These are phyloP conservation scores for Irpex lacteus DNA, from an alignment of 1,284 basidiomycete genomes.

Conservation along the genomic window DNA sequence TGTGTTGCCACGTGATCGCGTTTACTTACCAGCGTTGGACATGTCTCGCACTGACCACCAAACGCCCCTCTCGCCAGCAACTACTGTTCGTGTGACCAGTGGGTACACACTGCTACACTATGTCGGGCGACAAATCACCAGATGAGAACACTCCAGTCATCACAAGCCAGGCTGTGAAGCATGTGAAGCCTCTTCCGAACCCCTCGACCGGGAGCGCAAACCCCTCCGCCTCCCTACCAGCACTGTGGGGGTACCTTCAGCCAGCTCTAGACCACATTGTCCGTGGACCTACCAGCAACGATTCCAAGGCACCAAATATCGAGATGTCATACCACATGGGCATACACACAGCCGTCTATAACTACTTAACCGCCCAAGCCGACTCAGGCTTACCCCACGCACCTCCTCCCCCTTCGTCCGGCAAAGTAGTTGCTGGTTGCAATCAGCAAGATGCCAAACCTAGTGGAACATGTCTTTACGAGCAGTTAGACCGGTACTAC, in stretches of 20 bases:
- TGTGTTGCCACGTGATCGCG: too few species aligned
- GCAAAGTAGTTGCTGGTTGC: slow-evolving; percentile 18
- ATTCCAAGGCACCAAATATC: slow-evolving; percentile 61
- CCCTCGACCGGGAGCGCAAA: slow-evolving; percentile 61
- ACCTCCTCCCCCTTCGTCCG: slow-evolving; percentile 23
- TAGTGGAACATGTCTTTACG: slow-evolving; percentile 67
- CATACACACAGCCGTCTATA: slow-evolving; percentile 75
- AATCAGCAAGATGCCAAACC: slow-evolving; percentile 25
- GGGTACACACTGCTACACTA: background rate
- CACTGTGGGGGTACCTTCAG: slow-evolving; percentile 70
- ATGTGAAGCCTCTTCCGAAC: slow-evolving; percentile 26
- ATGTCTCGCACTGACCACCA: too few species aligned
- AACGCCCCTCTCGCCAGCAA: background rate
- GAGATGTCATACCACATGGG: slow-evolving; percentile 71
- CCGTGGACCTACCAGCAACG: slow-evolving; percentile 58
- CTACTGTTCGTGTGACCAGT: background rate
- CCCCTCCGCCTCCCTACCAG: slow-evolving; percentile 63
- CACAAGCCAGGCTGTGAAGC: background rate
- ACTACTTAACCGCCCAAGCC: slow-evolving; percentile 69
- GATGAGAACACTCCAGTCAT: background rate
- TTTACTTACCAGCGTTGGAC: too few species aligned
- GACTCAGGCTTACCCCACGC: slow-evolving; percentile 38
- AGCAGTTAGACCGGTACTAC: slow-evolving; percentile 66
- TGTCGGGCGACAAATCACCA: background rate
- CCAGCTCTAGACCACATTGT: slow-evolving; percentile 67